These are phyloP conservation scores for Aspergillus sp. DNA, from an alignment of 2,329 filamentous ascomycete species.

Conservation along the genomic window DNA sequence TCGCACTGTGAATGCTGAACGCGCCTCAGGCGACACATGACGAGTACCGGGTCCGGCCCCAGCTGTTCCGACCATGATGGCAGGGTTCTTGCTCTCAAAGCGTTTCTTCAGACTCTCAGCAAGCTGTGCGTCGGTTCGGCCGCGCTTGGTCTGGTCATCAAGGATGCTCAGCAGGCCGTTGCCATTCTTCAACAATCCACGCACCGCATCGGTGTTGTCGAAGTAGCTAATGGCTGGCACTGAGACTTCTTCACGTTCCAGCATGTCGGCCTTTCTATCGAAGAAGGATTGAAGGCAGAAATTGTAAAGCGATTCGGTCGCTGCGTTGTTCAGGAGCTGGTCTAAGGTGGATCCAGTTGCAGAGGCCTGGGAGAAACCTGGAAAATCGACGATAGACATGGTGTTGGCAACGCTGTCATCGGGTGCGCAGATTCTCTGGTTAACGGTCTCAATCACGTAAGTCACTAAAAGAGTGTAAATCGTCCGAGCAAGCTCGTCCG, in stretches of 20 bases:
- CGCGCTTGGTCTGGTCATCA: conserved; percentile 88
- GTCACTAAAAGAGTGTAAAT: conserved; percentile 90
- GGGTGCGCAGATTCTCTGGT: conserved; percentile 76
- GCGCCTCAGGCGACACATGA: conserved; percentile 73
- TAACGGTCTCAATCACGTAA: conserved; percentile 87
- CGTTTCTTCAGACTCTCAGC: conserved; percentile 85
- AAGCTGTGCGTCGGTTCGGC: conserved; percentile 81
- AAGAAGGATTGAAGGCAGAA: conserved; percentile 94
- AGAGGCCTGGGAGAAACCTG: conserved; percentile 79
- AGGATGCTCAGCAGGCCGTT: conserved; percentile 91
- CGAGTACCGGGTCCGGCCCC: conserved; percentile 80
- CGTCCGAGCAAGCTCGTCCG: conserved; percentile 87
- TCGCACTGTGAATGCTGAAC: conserved; percentile 79
- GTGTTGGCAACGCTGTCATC: conserved; percentile 91
- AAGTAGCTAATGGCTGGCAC: conserved; percentile 94
- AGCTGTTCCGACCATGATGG: conserved; percentile 70
- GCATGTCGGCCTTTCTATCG: conserved; percentile 82
- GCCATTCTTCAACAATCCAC: conserved; percentile 80
- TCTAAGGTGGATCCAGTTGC: conserved; percentile 81
- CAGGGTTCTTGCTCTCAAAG: conserved; percentile 89
- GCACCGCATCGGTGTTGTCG: conserved; percentile 92
- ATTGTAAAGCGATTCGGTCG: conserved; percentile 86
- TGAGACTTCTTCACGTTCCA: conserved; percentile 88
- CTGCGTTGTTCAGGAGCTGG: conserved; percentile 90
- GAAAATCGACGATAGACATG: conserved; percentile 91